A percentile compares a stretch with the other conserved stretches of the same genome.
phyloP scores from a whole-genome alignment of 495 filamentous ascomycete genomes.

The Xylaria sp. region DNA sequence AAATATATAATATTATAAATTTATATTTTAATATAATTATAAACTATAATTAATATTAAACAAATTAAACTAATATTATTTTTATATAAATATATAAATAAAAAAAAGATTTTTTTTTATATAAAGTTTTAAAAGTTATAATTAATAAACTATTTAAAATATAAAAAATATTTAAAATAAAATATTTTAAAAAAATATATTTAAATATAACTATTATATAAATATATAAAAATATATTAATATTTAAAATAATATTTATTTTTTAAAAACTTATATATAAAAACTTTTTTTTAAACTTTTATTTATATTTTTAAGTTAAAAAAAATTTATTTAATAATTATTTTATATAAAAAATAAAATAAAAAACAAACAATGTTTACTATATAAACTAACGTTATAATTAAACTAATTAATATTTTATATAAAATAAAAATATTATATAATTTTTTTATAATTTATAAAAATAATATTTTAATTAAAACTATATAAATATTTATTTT shows the following conservation, averaged over 20 bases:
- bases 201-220: too few relatives aligned
- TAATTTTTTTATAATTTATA: neutral
- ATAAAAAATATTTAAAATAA: too few relatives aligned
- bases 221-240: neutral
- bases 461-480: neutral
- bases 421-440: neutral
- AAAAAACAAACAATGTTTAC: too few relatives aligned
- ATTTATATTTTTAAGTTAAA: too few relatives aligned
- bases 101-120: too few relatives aligned
- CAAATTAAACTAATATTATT: neutral
- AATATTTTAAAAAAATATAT: too few relatives aligned
- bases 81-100: neutral
- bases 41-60: slow-evolving; percentile 1
- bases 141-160: too few relatives aligned
- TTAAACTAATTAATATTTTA: neutral
- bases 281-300: neutral
- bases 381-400: neutral
- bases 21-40: neutral
- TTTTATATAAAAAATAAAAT: neutral
- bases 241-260: neutral
- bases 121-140: too few relatives aligned
- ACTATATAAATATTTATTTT: neutral
- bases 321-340: neutral
- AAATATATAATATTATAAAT: neutral
- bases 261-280: slow-evolving; percentile 1